Evolutionary conservation across 1,284 basidiomycete species (phyloP), one percentile per base, ranked within the genome.

Genomic region (Ustilago crameri): DNA sequence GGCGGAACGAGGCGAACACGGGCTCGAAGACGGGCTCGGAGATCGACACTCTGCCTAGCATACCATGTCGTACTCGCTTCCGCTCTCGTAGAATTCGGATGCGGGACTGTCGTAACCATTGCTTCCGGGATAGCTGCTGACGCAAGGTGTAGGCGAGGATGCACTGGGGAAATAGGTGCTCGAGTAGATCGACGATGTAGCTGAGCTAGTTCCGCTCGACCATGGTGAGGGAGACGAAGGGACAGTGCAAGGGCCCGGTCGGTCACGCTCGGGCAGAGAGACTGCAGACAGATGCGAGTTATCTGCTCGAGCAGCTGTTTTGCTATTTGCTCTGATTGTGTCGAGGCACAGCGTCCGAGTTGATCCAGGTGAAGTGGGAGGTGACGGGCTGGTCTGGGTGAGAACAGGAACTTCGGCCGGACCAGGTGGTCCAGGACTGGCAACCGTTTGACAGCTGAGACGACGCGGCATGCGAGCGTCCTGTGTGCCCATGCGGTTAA

Each of bases 51-150:
- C n/a, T 8, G 24, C 40, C 58, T 42, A 74, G 53, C 65, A 64
- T 2, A 74, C 44, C 57, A 74, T 60, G 41, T 82, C 80, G 43
- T 80, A 82, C 61, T 82, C 81, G 61, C 75, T 78, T 22, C 81
- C 81, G 50, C 77, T 78, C 41, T 82, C 80, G 59, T 77, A 79
- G 57, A 81, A 75, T 26, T 80, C 81, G 5, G 62, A 67, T 3
- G 65, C 68, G 9, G 81, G 79, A 30, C 71, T 69, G 49, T 82
- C 80, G 49, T 77, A 75, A 18, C 75, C 79, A 45, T 62, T 76
- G 64, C 67, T 48, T 20, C 62, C 64, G 3, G 64, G 57, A 26
- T 60, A 70, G 53, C 57, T 55, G 45, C 44, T 51, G 22, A 51
- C 40, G 40, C 51, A 51, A 9, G 61, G 52, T 27, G 51, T 46